Conservation (phyloP, 257 asterid species). For the Cinchona pubescens region DNA sequence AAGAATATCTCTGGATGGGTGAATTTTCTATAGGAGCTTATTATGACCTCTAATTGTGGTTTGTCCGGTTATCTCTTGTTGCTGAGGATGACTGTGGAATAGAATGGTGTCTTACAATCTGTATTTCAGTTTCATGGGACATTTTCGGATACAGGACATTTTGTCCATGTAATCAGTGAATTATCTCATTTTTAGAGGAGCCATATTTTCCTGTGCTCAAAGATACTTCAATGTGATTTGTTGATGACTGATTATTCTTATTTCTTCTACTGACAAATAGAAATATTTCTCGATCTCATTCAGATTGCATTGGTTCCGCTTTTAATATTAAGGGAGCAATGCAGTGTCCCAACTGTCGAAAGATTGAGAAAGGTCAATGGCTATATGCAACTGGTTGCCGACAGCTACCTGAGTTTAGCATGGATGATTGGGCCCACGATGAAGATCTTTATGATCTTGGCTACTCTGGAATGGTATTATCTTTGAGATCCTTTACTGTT, state of each 20-base stretch:
- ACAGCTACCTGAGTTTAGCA: constrained; percentile 68
- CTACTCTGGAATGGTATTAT: constrained; percentile 84
- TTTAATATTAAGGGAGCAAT: constrained; percentile 92
- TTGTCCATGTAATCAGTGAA: background rate
- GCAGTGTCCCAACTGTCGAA: constrained; percentile 99
- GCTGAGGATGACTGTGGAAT: background rate
- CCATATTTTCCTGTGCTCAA: background rate
- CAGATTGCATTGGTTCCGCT: constrained; percentile 99
- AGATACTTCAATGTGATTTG: background rate
- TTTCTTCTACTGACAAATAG: background rate
- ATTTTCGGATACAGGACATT: background rate
- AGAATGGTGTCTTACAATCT: background rate
- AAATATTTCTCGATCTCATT: constrained; percentile 9
- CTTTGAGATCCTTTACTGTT: background rate
- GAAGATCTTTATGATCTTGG: constrained; percentile 86
- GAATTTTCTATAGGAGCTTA: background rate
- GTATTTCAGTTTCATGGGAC: background rate
- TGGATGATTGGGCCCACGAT: constrained; percentile 90
- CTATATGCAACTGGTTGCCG: constrained; percentile 83
- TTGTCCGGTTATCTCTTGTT: background rate
- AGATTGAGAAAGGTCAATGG: constrained; percentile 98
- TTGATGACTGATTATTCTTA: background rate
- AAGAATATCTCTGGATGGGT: background rate
- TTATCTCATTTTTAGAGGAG: background rate
- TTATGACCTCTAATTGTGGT: background rate